These are phyloP conservation scores for Thelonectria blattea DNA, from an alignment of 2,329 filamentous ascomycete genomes.

Conservation along the genomic window DNA sequence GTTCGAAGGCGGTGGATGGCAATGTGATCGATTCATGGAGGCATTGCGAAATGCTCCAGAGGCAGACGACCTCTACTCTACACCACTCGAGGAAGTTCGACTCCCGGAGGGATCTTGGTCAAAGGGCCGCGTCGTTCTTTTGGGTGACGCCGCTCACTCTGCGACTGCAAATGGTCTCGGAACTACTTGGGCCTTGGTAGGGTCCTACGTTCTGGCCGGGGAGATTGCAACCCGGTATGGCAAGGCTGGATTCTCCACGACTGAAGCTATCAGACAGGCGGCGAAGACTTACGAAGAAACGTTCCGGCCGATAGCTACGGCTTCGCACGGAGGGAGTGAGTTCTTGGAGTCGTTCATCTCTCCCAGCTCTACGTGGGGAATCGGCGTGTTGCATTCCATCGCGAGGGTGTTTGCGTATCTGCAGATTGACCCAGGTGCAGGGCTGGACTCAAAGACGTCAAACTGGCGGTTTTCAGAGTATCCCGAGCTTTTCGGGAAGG, in stretches of 20 bases:
- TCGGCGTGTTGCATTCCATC: slow-evolving; percentile 3
- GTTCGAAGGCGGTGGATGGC: slow-evolving; percentile 2
- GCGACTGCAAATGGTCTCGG: not conserved
- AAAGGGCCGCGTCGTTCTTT: not conserved
- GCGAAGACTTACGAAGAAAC: slow-evolving; percentile 12
- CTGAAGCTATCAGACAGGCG: not conserved
- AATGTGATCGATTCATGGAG: slow-evolving; percentile 38
- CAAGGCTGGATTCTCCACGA: not conserved
- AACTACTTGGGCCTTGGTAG: slow-evolving; percentile 2
- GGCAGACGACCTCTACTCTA: slow-evolving; percentile 54
- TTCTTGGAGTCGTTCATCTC: not conserved
- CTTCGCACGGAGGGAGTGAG: slow-evolving; percentile 4
- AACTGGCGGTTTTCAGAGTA: slow-evolving; percentile 26
- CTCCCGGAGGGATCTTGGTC: slow-evolving; percentile 10
- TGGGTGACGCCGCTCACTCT: slow-evolving; percentile 2
- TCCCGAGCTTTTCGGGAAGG: not conserved
- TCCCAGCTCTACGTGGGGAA: slow-evolving; percentile 3
- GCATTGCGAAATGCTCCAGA: slow-evolving; percentile 43
- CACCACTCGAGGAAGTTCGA: slow-evolving; percentile 52
- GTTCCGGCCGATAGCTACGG: slow-evolving; percentile 17
- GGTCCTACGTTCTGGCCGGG: slow-evolving; percentile 3
- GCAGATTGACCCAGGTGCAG: slow-evolving; percentile 7
- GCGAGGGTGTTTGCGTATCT: not conserved
- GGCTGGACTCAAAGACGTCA: slow-evolving; percentile 9
- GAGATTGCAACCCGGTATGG: slow-evolving; percentile 4